Evolutionary conservation across 2,329 filamentous ascomycete genomes (phyloP), one percentile per base, ranked within the genome.

Genomic region (Mycosphaerella sp.): DNA sequence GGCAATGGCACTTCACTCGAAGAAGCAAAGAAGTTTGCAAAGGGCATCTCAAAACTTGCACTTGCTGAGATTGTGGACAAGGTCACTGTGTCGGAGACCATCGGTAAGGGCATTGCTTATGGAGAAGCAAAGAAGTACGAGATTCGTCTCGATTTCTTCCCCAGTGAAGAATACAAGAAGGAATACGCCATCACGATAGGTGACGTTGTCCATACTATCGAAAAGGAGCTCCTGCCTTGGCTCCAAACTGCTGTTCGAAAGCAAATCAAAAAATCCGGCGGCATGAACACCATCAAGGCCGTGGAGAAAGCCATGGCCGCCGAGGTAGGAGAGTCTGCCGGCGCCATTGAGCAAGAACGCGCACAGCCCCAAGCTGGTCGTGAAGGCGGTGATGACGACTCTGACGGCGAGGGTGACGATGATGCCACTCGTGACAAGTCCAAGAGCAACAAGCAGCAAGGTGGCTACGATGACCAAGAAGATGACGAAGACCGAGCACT

Each of bases 401-500:
- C 81, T 55, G 80, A 81, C 52, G 80, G 78, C 57, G 76, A 81
- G 50, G 76, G 76, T 17, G 75, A 77, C 11, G 73, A 71, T 51
- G 76, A 78, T 59, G 74, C 81, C 47, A 91, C 83, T 3, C 82
- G 80, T 59, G 82, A 82, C 62, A 95, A 89, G 73, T 80, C 84
- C 66, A 82, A 80, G 64, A 82, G 83, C 44, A 93, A 95, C 69
- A 84, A 87, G 40, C 77, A 80, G 49, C 87, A 95, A 71, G 87
- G 86, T 31, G 84, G 92, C 2, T 93, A 89, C 11, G 97, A 96
- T 63, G 92, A 89, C 39, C 88, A 85, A 34, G 95, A 95, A 45
- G 93, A 97, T 67, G 91, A 95, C 4, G 92, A 92, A 3, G 93
- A 97, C 66, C 81, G 89, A 61, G 84, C 80, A 36, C 83, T 95